Conservation (phyloP, 2,329 filamentous ascomycete species). For the Westerdykella ornata region DNA sequence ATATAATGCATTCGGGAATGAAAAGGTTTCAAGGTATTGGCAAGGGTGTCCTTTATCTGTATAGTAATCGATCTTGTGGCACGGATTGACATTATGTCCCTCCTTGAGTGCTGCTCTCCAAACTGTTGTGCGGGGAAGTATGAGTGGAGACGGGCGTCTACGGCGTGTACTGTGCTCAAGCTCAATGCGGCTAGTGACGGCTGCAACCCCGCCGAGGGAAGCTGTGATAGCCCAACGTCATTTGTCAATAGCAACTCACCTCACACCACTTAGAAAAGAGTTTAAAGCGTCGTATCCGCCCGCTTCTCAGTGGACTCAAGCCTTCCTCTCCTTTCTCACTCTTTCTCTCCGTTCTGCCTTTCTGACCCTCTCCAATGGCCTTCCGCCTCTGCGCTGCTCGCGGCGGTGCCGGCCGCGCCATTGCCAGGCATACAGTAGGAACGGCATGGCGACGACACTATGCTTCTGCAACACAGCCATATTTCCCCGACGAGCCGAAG, state of each 20-base stretch:
- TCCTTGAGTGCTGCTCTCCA: no score
- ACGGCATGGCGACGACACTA: slow-evolving; percentile 18
- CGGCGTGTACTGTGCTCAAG: background rate
- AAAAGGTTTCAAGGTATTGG: no score
- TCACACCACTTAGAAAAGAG: background rate
- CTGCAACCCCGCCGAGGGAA: background rate
- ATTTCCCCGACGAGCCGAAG: slow-evolving; percentile 54
- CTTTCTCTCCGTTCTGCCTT: background rate
- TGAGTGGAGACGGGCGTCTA: background rate
- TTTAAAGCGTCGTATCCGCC: background rate
- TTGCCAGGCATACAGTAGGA: slow-evolving; percentile 16
- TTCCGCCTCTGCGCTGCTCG: slow-evolving; percentile 26
- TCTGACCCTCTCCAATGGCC: slow-evolving; percentile 21
- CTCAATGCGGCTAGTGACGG: background rate
- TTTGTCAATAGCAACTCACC: background rate
- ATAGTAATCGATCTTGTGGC: no score
- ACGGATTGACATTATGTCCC: no score
- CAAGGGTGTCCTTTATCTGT: no score
- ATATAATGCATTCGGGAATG: no score
- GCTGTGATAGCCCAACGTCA: background rate
- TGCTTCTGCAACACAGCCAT: slow-evolving; percentile 40
- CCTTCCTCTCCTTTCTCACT: background rate
- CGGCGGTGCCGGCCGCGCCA: slow-evolving; percentile 9
- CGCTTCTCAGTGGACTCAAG: background rate
- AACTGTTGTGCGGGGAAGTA: background rate